These are phyloP conservation scores for Coix lacrymajobi DNA, from an alignment of 176 grass and related monocot species.

Conservation along the genomic window DNA sequence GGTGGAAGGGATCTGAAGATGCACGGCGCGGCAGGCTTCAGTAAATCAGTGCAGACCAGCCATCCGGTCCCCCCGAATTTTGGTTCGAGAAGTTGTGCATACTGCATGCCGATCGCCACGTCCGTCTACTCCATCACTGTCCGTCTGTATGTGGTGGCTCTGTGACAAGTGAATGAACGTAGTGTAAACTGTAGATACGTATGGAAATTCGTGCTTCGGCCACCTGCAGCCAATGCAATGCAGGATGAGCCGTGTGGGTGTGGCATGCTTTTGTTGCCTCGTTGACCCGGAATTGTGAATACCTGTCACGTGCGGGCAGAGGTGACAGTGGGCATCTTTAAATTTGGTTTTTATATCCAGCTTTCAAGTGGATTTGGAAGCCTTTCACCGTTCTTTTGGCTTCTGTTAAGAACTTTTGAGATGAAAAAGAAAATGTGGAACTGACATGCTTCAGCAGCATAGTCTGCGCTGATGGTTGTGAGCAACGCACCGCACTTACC, in stretches of 20 bases:
- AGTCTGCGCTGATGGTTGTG: not conserved
- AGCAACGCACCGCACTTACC: too few relatives aligned
- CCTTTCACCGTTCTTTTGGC: not conserved
- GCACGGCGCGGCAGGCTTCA: not conserved
- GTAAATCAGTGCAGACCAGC: conserved; percentile 15
- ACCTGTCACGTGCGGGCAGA: not conserved
- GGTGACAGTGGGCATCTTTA: not conserved
- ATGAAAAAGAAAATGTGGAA: not conserved
- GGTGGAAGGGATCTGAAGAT: conserved; percentile 10
- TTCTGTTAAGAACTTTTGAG: not conserved
- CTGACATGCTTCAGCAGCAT: not conserved
- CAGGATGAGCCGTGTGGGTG: conserved; percentile 43
- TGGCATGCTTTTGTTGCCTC: conserved; percentile 6
- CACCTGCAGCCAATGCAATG: conserved; percentile 36
- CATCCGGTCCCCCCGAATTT: conserved; percentile 27
- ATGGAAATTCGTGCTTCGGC: conserved; percentile 44
- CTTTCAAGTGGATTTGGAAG: not conserved
- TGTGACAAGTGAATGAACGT: not conserved
- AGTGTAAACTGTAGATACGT: conserved; percentile 37
- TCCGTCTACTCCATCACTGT: not conserved
- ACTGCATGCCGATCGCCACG: conserved; percentile 21
- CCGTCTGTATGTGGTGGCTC: not conserved
- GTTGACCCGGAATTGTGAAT: conserved; percentile 22
- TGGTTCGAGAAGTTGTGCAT: conserved; percentile 27
- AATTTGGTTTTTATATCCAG: not conserved